These are phyloP conservation scores for Diaporthe sp. DNA, from an alignment of 2,329 filamentous ascomycete species.

Conservation along the genomic window DNA sequence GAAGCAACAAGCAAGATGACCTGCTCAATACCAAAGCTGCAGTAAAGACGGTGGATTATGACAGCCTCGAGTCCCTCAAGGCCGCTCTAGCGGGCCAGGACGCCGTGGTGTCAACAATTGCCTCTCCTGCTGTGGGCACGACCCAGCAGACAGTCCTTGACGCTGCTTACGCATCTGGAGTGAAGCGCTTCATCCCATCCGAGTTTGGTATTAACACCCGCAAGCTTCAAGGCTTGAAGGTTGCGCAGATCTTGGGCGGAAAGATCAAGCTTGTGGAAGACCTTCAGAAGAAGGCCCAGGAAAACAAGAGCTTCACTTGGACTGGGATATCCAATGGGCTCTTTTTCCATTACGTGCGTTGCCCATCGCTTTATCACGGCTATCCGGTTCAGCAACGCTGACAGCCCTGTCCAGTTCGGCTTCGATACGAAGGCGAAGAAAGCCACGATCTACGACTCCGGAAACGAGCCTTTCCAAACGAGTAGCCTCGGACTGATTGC, in stretches of 20 bases:
- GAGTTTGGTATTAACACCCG: conserved; percentile 58
- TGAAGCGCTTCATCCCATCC: conserved; percentile 67
- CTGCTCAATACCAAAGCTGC: conserved; percentile 48
- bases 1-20: conserved; percentile 51
- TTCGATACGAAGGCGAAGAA: conserved; percentile 60
- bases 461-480: conserved; percentile 60
- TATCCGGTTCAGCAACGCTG: not conserved
- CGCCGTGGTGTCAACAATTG: conserved; percentile 63
- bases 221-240: conserved; percentile 38
- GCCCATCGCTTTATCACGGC: not conserved
- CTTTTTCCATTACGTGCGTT: conserved; percentile 69
- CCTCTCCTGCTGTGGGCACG: conserved; percentile 48
- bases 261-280: conserved; percentile 58
- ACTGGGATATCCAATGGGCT: conserved; percentile 67
- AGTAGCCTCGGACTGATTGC: conserved; percentile 64
- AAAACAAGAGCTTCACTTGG: conserved; percentile 63
- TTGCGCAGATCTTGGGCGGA: conserved; percentile 42
- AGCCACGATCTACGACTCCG: conserved; percentile 66
- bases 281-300: conserved; percentile 58
- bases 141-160: conserved; percentile 63
- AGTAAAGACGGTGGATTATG: conserved; percentile 59
- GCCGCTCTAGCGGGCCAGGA: conserved; percentile 63
- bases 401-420: conserved; percentile 57
- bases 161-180: conserved; percentile 64
- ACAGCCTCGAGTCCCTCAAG: conserved; percentile 53